These are phyloP conservation scores for Dactylis glomerata DNA, from an alignment of 176 grass and related monocot genomes.

Conservation along the genomic window DNA sequence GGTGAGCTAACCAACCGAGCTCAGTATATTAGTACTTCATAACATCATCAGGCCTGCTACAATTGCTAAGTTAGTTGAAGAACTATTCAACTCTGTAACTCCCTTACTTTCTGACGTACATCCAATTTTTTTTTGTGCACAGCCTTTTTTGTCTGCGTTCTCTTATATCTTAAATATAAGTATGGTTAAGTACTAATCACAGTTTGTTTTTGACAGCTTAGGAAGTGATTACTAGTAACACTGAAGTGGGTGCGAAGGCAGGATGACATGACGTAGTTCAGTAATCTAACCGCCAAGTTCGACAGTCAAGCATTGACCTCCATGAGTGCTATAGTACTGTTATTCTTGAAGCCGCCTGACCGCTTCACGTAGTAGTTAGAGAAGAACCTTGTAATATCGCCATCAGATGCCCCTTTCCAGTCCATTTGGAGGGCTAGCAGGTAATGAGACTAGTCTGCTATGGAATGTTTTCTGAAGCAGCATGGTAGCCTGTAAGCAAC, in stretches of 20 bases:
- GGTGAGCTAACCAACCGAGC: not conserved
- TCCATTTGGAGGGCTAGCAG: constrained; percentile 2
- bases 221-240: constrained; percentile 16
- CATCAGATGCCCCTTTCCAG: not conserved
- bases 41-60: not conserved
- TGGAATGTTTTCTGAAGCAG: not conserved
- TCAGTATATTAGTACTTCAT: not conserved
- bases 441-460: not conserved
- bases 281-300: constrained; percentile 28
- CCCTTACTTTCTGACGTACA: not conserved
- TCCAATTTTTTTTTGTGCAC: not conserved
- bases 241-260: constrained; percentile 7
- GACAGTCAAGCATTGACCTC: constrained; percentile 25
- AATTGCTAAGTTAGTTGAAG: not conserved
- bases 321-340: not conserved
- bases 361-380: constrained; percentile 27
- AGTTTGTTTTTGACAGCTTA: constrained; percentile 32
- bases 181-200: not conserved
- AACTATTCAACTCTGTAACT: not conserved
- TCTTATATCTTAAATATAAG: not conserved
- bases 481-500: not conserved
- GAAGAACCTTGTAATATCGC: constrained; percentile 7
- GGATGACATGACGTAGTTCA: constrained; percentile 30
- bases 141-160: not conserved
- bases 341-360: constrained; percentile 29